Percentiles rank a stretch among this genome's conserved stretches.
phyloP scores from a whole-genome alignment of 176 grass and related monocot species.

The Rhynchospora pubera region DNA sequence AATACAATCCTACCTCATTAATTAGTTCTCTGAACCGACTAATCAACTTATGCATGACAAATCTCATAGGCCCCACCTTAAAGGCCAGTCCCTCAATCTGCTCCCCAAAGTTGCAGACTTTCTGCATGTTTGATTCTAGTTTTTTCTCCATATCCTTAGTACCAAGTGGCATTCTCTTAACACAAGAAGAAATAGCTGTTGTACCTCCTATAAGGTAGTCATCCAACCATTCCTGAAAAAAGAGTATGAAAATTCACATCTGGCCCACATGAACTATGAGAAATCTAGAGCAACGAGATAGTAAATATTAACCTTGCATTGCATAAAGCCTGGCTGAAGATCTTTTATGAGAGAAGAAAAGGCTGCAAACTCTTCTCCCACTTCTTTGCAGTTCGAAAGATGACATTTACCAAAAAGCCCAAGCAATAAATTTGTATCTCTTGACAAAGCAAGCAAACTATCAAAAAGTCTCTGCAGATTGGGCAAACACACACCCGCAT shows the following conservation, averaged over 20 bases:
- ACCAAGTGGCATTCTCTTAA: conserved; percentile 40
- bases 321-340: conserved; percentile 47
- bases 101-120: conserved; percentile 41
- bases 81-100: conserved; percentile 28
- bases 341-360: conserved; percentile 49
- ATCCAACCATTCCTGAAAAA: conserved; percentile 65
- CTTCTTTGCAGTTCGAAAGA: conserved; percentile 36
- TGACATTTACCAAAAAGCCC: conserved; percentile 55
- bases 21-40: conserved; percentile 59
- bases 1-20: conserved; percentile 45
- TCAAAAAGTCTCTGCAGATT: conserved; percentile 59
- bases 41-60: conserved; percentile 45
- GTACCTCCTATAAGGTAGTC: conserved; percentile 49
- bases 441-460: conserved; percentile 52
- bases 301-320: conserved; percentile 63
- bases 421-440: conserved; percentile 58
- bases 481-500: not conserved
- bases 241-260: not conserved
- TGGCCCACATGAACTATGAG: not conserved
- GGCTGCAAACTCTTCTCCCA: conserved; percentile 32
- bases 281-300: conserved; percentile 1
- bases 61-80: conserved; percentile 43
- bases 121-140: conserved; percentile 47
- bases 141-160: conserved; percentile 62
- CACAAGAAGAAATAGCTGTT: conserved; percentile 25